Conservation (phyloP, 208 protist genomes). For the Wallacemonas sp. region DNA sequence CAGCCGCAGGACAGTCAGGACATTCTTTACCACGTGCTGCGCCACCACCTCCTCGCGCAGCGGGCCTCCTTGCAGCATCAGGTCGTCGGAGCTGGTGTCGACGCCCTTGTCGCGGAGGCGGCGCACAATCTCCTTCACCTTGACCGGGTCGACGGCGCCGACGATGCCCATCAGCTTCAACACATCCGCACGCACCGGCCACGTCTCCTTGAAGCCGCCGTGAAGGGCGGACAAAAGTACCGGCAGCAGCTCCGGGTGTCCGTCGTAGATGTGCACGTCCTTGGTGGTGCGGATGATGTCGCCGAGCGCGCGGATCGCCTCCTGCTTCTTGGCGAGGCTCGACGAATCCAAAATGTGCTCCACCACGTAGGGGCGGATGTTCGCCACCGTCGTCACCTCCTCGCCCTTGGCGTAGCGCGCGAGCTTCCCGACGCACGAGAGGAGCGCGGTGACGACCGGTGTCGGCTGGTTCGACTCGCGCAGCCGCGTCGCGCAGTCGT, state of each 20-base stretch:
- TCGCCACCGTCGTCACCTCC: conserved; percentile 68
- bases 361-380: conserved; percentile 72
- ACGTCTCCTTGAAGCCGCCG: conserved; percentile 88
- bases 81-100: conserved; percentile 7
- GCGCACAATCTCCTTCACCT: conserved; percentile 79
- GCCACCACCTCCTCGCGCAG: conserved; percentile 65
- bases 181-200: conserved; percentile 86
- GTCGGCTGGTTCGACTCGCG: conserved; percentile 50
- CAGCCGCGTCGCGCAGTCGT: conserved; percentile 66
- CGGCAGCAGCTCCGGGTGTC: conserved; percentile 74
- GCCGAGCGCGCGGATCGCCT: conserved; percentile 79
- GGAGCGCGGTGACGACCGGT: conserved; percentile 68
- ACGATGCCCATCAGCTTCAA: conserved; percentile 91
- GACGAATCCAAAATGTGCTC: conserved; percentile 83
- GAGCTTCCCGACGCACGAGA: conserved; percentile 84
- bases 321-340: conserved; percentile 82
- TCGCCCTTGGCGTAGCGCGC: conserved; percentile 78
- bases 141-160: conserved; percentile 82
- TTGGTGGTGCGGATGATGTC: conserved; percentile 90
- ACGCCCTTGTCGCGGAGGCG: conserved; percentile 48
- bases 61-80: conserved; percentile 6
- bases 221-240: conserved; percentile 83
- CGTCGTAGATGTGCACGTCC: conserved; percentile 81
- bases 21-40: conserved; percentile 72
- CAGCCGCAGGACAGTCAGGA: conserved; percentile 79